Evolutionary conservation across 495 filamentous ascomycete species (phyloP), one percentile per base, ranked within the genome.

Genomic region (Daldinia vernicosa): DNA sequence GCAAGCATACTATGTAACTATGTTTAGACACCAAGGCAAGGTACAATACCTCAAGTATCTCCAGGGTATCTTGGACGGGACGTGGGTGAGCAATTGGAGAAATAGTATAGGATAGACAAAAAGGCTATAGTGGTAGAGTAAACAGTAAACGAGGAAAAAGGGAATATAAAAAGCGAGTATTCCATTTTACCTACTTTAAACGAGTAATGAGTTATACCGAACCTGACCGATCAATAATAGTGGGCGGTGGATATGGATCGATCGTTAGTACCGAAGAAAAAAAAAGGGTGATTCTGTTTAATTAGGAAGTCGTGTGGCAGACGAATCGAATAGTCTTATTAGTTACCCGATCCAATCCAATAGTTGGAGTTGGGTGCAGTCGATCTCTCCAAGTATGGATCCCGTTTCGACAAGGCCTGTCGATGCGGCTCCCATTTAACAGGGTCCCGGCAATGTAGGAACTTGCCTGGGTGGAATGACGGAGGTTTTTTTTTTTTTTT

Each of bases 361-460:
- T 73, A 73, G 66, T 73, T 58, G 66, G 60, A 56, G 61, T 66
- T 61, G 52, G 61, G 54, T 65, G 65, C 43, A 52, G 70, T 73
- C 65, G 70, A 73, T 73, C 70, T 73, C 67, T 61, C 70, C 66
- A 73, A 69, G 61, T 73, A 62, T 64, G 70, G 70, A 53, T 64
- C 66, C 70, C 50, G 55, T 73, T 63, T 64, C 52, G 70, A 66
- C 60, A 28, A 73, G 61, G 61, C 66, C 66, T 73, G 70, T 73
- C 66, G 61, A 73, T 73, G 70, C 70, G 70, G 70, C 70, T 73
- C 70, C 70, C 57, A 73, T 57, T 53, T 66, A 69, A 61, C 67
- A 70, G 61, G 67, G 61, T 50, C 67, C 60, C 61, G 39, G 67
- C 27, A 53, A 30, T 53, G 45, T 33, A 63, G 39, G 40, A 30